phyloP scores from a whole-genome alignment of 2,329 filamentous ascomycete species.

The Fusarium tanahbumbuense region DNA sequence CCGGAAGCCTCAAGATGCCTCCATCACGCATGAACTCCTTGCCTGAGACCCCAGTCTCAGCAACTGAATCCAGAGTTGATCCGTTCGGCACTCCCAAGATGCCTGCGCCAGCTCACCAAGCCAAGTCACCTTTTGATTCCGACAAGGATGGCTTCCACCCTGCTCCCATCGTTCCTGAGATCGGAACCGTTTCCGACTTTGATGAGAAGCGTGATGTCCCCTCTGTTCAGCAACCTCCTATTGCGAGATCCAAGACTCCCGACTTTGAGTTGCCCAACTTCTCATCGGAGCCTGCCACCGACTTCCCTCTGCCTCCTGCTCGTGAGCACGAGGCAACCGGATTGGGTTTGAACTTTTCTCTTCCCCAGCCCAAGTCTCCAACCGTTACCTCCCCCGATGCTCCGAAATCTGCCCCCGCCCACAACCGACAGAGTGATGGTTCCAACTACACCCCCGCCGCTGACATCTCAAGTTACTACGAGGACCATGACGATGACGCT shows the following conservation, averaged over 20 bases:
- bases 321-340: conserved; percentile 46
- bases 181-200: conserved; percentile 51
- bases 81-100: conserved; percentile 53
- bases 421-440: conserved; percentile 34
- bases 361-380: conserved; percentile 49
- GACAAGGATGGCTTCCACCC: conserved; percentile 47
- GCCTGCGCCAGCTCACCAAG: conserved; percentile 47
- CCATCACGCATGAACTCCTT: conserved; percentile 57
- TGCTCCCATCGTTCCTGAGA: conserved; percentile 54
- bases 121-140: conserved; percentile 36
- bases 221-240: conserved; percentile 47
- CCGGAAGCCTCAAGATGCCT: conserved; percentile 47
- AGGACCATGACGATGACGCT: conserved; percentile 47
- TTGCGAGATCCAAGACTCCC: conserved; percentile 47
- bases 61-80: conserved; percentile 49
- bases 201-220: conserved; percentile 47
- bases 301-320: conserved; percentile 44
- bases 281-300: conserved; percentile 31
- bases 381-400: conserved; percentile 31
- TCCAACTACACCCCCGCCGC: conserved; percentile 45
- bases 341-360: conserved; percentile 53
- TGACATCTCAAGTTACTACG: conserved; percentile 51
- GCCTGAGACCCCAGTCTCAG: conserved; percentile 54
- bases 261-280: conserved; percentile 42
- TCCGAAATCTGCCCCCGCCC: conserved; percentile 37